A percentile compares a stretch with the other conserved stretches of the same genome.
Evolutionary conservation across 1,284 basidiomycete genomes (phyloP).

Genomic region (Exobasidium cylindrosporum): DNA sequence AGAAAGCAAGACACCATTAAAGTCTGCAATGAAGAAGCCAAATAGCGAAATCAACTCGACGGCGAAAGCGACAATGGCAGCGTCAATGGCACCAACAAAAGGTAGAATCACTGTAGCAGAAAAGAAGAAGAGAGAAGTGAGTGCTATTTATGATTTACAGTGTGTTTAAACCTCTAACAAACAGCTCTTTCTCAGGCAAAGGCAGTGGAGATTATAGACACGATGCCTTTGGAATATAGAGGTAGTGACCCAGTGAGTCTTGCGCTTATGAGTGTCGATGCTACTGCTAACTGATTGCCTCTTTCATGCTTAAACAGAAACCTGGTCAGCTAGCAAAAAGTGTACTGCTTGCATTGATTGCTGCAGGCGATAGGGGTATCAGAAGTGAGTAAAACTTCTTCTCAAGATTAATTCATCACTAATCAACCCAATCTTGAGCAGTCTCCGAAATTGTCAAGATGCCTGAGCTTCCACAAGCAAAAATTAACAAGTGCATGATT

Average conservation of each 20-base stretch:
- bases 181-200: constrained; percentile 27
- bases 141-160: constrained; percentile 18
- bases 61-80: background rate
- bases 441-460: constrained; percentile 75
- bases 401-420: background rate
- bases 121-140: constrained; percentile 73
- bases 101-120: constrained; percentile 72
- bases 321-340: constrained; percentile 40
- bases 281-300: background rate
- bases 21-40: constrained; percentile 16
- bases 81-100: constrained; percentile 56
- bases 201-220: constrained; percentile 65
- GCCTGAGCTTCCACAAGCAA: constrained; percentile 79
- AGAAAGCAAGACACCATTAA: constrained; percentile 18
- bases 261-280: too few species aligned
- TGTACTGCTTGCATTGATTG: constrained; percentile 47
- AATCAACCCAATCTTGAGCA: constrained; percentile 55
- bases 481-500: constrained; percentile 88
- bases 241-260: constrained; percentile 69
- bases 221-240: constrained; percentile 82
- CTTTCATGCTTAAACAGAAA: constrained; percentile 15
- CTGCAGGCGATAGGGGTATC: constrained; percentile 35
- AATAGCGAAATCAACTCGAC: constrained; percentile 4
- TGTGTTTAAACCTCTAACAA: background rate
- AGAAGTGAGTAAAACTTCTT: constrained; percentile 24